Conservation (phyloP, 2,329 filamentous ascomycete genomes). For the Diaporthe destruens region DNA sequence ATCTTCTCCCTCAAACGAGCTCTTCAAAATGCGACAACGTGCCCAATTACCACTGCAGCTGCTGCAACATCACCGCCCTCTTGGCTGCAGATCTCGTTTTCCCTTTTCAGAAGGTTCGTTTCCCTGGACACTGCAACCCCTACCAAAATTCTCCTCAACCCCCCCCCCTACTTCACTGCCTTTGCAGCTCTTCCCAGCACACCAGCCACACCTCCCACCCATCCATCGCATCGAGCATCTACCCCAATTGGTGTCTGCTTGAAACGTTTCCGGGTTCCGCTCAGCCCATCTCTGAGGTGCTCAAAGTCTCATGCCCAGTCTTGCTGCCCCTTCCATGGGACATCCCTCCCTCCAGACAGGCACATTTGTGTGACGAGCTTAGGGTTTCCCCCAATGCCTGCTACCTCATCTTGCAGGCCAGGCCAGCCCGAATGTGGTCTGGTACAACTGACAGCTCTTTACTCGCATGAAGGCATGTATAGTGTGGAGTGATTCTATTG, state of each 20-base stretch:
- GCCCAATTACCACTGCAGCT: slow-evolving; percentile 24
- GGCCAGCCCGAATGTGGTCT: neutral
- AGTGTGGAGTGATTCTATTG: too few relatives aligned
- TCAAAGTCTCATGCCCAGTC: slow-evolving; percentile 12
- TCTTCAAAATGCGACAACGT: neutral
- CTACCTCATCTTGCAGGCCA: neutral
- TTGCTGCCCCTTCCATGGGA: slow-evolving; percentile 1
- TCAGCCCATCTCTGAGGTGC: slow-evolving; percentile 31
- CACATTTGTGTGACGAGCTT: slow-evolving; percentile 10
- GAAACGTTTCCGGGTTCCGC: slow-evolving; percentile 19
- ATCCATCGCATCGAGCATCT: neutral
- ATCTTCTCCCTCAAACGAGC: neutral
- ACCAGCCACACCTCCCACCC: neutral
- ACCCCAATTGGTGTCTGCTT: slow-evolving; percentile 12
- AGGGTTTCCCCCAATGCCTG: neutral
- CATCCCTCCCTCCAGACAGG: slow-evolving; percentile 17
- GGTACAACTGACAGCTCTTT: too few relatives aligned
- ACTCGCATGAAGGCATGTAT: neutral
- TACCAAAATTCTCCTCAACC: neutral
- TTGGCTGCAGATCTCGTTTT: slow-evolving; percentile 34
- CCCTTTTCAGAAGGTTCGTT: slow-evolving; percentile 9
- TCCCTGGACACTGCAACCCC: slow-evolving; percentile 27
- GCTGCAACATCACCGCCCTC: slow-evolving; percentile 29
- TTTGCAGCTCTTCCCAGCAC: neutral
- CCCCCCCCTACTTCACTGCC: neutral